Evolutionary conservation across 2,329 filamentous ascomycete genomes (phyloP), one percentile per base, ranked within the genome.

Genomic region (Aspergillus fumigatus): DNA sequence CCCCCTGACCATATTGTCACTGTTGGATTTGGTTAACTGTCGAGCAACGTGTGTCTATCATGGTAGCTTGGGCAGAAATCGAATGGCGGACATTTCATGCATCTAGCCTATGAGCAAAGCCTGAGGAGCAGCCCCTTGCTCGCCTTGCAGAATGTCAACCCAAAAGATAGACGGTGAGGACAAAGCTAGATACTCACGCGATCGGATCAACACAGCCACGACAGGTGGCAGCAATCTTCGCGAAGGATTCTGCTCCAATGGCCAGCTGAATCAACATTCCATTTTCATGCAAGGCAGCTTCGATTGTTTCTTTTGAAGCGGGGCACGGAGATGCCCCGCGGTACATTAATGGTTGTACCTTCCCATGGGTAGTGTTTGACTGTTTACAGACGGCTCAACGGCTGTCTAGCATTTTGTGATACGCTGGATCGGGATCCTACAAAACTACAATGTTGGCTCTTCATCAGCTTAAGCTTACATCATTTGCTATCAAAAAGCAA

Each of bases 51-150:
- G 41, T 35, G 26, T 40, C 48, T 41, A 52, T 55, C 51, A 54
- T 56, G 57, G 52, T 59, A 52, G 56, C 54, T 66, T 65, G 62
- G 64, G 64, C 64, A 66, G 59, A 62, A 66, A 66, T 52, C 49
- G 54, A 61, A 64, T 55, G 27, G 48, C 56, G 48, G 52, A 35
- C 50, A 52, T 50, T 47, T 56, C 50, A 53, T 54, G 56, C 57
- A 59, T 52, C 41, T 54, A 50, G 53, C 41, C 54, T 57, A 58
- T 58, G 48, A 59, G 52, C 41, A 54, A 40, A 51, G 51, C 45
- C 40, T 50, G 56, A 47, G 54, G 52, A 50, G 51, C 14, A 48
- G 53, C 58, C 63, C 32, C 60, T 61, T 54, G 63, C 59, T 53
- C 49, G 52, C 54, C 59, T 59, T 64, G 62, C 60, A 65, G 62